phyloP scores from a whole-genome alignment of 768 basidiomycete species.

The Wakefieldia striispora region DNA sequence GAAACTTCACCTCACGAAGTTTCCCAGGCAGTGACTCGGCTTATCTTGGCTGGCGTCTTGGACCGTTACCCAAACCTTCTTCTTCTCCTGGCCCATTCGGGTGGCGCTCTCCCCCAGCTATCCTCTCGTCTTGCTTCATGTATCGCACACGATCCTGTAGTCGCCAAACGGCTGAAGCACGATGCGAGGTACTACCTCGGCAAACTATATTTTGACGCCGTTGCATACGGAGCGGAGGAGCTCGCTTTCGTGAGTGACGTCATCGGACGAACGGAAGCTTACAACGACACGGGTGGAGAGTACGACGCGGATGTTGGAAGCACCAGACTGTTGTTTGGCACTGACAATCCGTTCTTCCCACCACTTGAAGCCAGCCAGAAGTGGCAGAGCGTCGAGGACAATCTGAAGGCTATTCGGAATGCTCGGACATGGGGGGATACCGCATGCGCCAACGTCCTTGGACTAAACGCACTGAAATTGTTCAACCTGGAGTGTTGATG shows the following conservation, averaged over 20 bases:
- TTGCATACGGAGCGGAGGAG: conserved; percentile 87
- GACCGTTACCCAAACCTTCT: conserved; percentile 76
- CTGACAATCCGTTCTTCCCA: conserved; percentile 91
- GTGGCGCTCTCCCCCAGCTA: conserved; percentile 78
- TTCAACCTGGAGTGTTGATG: conserved; percentile 48
- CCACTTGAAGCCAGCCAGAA: conserved; percentile 64
- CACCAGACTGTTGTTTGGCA: conserved; percentile 72
- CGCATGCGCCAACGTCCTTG: conserved; percentile 62
- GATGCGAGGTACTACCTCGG: conserved; percentile 85
- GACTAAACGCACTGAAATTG: conserved; percentile 68
- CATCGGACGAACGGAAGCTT: conserved; percentile 57
- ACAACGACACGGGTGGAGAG: conserved; percentile 36
- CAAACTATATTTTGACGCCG: conserved; percentile 78
- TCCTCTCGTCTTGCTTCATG: conserved; percentile 85
- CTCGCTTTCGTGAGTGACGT: conserved; percentile 73
- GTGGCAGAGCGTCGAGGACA: conserved; percentile 86
- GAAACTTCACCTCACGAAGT: conserved; percentile 4
- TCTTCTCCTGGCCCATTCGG: conserved; percentile 83
- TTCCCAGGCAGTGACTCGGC: conserved; percentile 62
- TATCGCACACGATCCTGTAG: conserved; percentile 80
- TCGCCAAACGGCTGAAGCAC: conserved; percentile 69
- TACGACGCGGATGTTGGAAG: conserved; percentile 44
- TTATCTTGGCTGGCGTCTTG: conserved; percentile 78
- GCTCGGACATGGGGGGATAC: conserved; percentile 42
- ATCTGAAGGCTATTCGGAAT: conserved; percentile 70